Conservation (phyloP, 2,329 filamentous ascomycete genomes). For the Aspergillus viridinutans region DNA sequence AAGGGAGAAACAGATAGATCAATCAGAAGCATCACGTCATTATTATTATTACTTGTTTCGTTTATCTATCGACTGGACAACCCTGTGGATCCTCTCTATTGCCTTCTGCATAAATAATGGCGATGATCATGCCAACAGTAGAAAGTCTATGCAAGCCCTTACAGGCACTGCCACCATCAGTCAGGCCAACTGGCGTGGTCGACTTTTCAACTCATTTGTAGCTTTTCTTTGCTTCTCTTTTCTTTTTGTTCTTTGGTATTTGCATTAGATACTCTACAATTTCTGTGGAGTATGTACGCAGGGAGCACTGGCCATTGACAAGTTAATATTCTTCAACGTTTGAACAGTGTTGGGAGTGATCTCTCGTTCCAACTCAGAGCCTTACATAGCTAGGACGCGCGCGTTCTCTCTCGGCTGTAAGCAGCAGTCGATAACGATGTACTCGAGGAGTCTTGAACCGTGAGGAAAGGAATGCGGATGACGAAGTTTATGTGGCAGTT, state of each 20-base stretch:
- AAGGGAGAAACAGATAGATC: no score
- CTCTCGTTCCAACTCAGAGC: neutral
- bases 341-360: neutral
- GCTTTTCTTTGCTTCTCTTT: neutral
- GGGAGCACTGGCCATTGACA: no score
- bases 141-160: neutral
- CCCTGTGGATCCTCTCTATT: no score
- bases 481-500: neutral
- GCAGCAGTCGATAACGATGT: neutral
- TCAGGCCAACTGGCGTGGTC: neutral
- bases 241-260: neutral
- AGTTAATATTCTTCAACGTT: neutral
- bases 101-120: neutral
- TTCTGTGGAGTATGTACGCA: no score
- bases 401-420: neutral
- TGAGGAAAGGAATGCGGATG: neutral
- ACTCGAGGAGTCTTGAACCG: neutral
- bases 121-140: neutral
- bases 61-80: no score
- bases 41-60: no score
- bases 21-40: no score
- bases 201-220: neutral
- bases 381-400: neutral
- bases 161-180: neutral
- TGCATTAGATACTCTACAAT: no score